A percentile compares a stretch with the other conserved stretches of the same genome.
Conservation (phyloP, 768 basidiomycete species). For the Scleroderma bovista region DNA sequence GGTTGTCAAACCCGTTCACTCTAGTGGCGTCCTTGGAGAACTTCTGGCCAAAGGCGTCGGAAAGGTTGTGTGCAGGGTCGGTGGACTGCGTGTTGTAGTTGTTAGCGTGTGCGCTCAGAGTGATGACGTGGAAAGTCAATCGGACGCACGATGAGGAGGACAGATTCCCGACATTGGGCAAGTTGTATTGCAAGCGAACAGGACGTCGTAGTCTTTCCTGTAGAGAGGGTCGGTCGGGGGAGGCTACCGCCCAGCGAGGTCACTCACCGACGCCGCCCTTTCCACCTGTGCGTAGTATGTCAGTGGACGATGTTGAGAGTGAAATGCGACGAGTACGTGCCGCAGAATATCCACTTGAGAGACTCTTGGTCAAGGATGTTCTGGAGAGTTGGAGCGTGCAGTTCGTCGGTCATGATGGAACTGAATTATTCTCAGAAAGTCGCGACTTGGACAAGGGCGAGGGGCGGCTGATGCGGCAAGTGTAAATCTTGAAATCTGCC, state of each 20-base stretch:
- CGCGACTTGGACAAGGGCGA: no score
- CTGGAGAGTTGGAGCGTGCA: slow-evolving; percentile 79
- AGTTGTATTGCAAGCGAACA: slow-evolving; percentile 98
- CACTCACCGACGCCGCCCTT: slow-evolving; percentile 95
- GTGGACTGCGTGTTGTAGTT: slow-evolving; percentile 60
- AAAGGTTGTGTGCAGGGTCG: slow-evolving; percentile 99
- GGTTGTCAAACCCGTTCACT: slow-evolving; percentile 95
- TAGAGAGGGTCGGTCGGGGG: not conserved
- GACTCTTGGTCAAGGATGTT: slow-evolving; percentile 91
- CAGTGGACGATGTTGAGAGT: slow-evolving; percentile 6
- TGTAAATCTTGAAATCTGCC: no score
- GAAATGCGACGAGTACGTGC: slow-evolving; percentile 40
- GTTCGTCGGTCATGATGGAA: slow-evolving; percentile 9
- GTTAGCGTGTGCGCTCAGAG: not conserved
- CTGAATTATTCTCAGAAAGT: slow-evolving; percentile 2
- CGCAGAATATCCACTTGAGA: slow-evolving; percentile 99
- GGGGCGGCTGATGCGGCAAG: no score
- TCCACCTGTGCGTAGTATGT: slow-evolving; percentile 55
- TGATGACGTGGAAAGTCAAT: not conserved
- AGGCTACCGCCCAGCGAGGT: not conserved
- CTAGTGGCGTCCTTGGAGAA: slow-evolving; percentile 98
- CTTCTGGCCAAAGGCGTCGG: slow-evolving; percentile 98
- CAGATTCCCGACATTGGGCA: slow-evolving; percentile 86
- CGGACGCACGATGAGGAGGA: slow-evolving; percentile 87
- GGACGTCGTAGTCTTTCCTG: slow-evolving; percentile 97